phyloP scores from a whole-genome alignment of 1,284 basidiomycete genomes.

The Neolentinus lepideus region DNA sequence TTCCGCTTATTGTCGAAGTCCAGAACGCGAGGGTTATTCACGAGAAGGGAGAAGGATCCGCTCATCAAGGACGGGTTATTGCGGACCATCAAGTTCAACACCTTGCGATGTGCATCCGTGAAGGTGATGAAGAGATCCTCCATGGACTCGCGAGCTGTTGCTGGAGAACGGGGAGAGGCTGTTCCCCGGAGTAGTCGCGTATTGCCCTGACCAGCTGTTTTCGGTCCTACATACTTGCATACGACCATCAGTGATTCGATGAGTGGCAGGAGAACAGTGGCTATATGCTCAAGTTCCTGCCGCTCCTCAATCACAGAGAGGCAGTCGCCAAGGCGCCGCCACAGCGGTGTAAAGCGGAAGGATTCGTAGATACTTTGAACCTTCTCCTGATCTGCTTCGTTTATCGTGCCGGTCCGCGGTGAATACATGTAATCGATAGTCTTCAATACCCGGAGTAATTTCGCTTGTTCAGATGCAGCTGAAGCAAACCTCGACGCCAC shows the following conservation, averaged over 20 bases:
- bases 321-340: slow-evolving; percentile 83
- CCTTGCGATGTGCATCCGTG: slow-evolving; percentile 91
- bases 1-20: slow-evolving; percentile 99
- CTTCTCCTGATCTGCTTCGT: slow-evolving; percentile 62
- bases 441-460: slow-evolving; percentile 87
- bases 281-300: slow-evolving; percentile 78
- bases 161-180: slow-evolving; percentile 56
- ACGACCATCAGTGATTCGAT: slow-evolving; percentile 98
- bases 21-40: slow-evolving; percentile 93
- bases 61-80: slow-evolving; percentile 98
- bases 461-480: slow-evolving; percentile 88
- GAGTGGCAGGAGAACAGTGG: slow-evolving; percentile 84
- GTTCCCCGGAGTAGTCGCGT: slow-evolving; percentile 38
- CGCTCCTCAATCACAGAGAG: slow-evolving; percentile 77
- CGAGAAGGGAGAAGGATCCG: slow-evolving; percentile 94
- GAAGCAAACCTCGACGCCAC: slow-evolving; percentile 86
- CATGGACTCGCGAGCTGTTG: slow-evolving; percentile 63
- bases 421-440: slow-evolving; percentile 95
- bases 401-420: slow-evolving; percentile 43
- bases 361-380: slow-evolving; percentile 82
- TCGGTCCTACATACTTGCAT: slow-evolving; percentile 85
- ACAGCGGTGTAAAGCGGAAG: slow-evolving; percentile 82
- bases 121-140: slow-evolving; percentile 91
- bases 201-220: slow-evolving; percentile 32
- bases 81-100: slow-evolving; percentile 95